Evolutionary conservation across 768 basidiomycete species (phyloP).

Genomic region (Kwoniella dejecticola): DNA sequence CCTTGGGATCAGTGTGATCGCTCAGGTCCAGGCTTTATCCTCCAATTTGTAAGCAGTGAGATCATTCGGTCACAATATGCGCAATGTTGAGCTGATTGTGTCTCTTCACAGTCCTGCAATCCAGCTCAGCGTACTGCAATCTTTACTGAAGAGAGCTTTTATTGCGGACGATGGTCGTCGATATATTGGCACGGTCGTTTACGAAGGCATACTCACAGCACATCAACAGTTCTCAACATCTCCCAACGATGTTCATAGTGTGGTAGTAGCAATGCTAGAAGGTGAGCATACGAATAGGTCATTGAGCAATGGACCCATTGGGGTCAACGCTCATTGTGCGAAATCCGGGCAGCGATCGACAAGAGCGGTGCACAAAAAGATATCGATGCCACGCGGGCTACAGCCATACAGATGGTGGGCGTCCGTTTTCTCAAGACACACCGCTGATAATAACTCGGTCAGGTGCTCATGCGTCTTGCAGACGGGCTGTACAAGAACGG

Average conservation of each 20-base stretch:
- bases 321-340: too few species aligned
- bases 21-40: background rate
- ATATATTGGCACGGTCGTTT: background rate
- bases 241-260: background rate
- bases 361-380: background rate
- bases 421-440: too few species aligned
- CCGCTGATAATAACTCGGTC: background rate
- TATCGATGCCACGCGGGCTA: background rate
- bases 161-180: too few species aligned
- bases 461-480: background rate
- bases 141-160: too few species aligned
- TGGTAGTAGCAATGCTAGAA: background rate
- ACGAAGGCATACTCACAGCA: constrained; percentile 2
- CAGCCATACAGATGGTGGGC: constrained; percentile 1
- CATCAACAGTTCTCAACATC: background rate
- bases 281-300: background rate
- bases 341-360: background rate
- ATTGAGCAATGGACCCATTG: too few species aligned
- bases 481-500: background rate
- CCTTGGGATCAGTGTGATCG: background rate
- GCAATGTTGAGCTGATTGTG: too few species aligned
- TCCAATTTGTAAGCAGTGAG: background rate
- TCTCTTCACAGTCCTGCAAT: too few species aligned
- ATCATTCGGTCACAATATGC: background rate
- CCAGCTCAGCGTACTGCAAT: too few species aligned